A percentile compares a stretch with the other conserved stretches of the same genome.
Evolutionary conservation across 345 rosid species (phyloP).

Genomic region (Toxicodendron radicans): DNA sequence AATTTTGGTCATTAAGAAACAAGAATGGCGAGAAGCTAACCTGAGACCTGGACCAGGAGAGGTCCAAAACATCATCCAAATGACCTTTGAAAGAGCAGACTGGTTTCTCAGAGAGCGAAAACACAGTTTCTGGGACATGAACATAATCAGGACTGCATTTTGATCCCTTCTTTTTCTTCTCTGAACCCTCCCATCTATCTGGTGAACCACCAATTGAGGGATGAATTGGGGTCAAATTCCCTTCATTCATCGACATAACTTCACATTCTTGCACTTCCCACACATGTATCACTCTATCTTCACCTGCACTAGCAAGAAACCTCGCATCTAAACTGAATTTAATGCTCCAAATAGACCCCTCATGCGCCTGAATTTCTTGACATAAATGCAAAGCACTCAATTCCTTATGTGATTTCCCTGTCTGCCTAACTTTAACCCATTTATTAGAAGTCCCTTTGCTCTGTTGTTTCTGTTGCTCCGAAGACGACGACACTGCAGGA

Average conservation of each 20-base stretch:
- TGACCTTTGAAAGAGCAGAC: conserved; percentile 84
- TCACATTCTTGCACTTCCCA: conserved; percentile 98
- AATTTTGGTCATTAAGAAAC: neutral
- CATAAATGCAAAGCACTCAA: conserved; percentile 81
- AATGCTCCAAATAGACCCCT: conserved; percentile 94
- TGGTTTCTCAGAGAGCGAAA: conserved; percentile 77
- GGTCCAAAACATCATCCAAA: conserved; percentile 82
- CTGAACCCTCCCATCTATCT: conserved; percentile 38
- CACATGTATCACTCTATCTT: conserved; percentile 68
- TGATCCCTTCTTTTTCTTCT: conserved; percentile 72
- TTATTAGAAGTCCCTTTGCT: conserved; percentile 42
- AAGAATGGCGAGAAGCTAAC: conserved; percentile 33
- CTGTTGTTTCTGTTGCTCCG: neutral
- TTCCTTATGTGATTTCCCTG: conserved; percentile 76
- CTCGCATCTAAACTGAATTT: conserved; percentile 57
- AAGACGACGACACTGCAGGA: neutral
- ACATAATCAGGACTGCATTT: conserved; percentile 74
- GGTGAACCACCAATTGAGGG: conserved; percentile 41
- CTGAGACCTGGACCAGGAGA: conserved; percentile 93
- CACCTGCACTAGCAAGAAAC: conserved; percentile 85
- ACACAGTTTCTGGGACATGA: conserved; percentile 80
- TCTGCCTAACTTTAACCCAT: conserved; percentile 84
- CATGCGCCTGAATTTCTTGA: conserved; percentile 91
- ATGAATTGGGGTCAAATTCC: conserved; percentile 60
- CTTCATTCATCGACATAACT: conserved; percentile 64